Evolutionary conservation across 306 rosid species (phyloP).

Genomic region (Aeschynomene evenia): DNA sequence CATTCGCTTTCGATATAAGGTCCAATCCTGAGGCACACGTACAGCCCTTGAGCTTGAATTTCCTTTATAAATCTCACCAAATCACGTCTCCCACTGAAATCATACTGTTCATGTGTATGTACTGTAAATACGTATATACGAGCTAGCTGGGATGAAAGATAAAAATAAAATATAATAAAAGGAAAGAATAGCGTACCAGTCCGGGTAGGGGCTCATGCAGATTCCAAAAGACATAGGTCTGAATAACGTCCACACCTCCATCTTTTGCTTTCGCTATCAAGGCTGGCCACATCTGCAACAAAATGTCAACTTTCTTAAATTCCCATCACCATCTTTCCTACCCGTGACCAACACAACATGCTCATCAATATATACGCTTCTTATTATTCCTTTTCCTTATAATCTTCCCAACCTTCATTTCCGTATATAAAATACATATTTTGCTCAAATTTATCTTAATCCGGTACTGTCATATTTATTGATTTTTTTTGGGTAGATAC

Average conservation of each 20-base stretch:
- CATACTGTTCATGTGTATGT: slow-evolving; percentile 43
- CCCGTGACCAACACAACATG: background rate
- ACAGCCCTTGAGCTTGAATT: slow-evolving; percentile 62
- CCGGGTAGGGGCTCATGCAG: slow-evolving; percentile 69
- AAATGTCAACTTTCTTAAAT: background rate
- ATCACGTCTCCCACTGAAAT: slow-evolving; percentile 60
- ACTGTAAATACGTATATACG: no score
- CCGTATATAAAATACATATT: no score
- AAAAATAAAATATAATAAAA: no score
- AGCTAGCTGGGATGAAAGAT: no score
- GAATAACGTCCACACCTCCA: slow-evolving; percentile 77
- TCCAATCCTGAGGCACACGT: slow-evolving; percentile 69
- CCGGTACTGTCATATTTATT: no score
- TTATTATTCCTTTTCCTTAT: no score
- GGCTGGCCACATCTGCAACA: slow-evolving; percentile 64
- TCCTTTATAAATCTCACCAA: slow-evolving; percentile 61
- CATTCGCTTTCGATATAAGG: slow-evolving; percentile 81
- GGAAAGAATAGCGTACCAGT: slow-evolving; percentile 6
- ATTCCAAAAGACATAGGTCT: slow-evolving; percentile 86
- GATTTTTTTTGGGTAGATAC: no score
- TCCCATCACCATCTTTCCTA: background rate
- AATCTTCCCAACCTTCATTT: background rate
- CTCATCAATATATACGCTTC: background rate
- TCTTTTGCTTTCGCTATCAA: slow-evolving; percentile 71
- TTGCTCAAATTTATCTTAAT: no score